A percentile compares a stretch with the other conserved stretches of the same genome.
These are phyloP conservation scores for Marsdenia floribunda DNA, from an alignment of 257 asterid species.

Conservation along the genomic window DNA sequence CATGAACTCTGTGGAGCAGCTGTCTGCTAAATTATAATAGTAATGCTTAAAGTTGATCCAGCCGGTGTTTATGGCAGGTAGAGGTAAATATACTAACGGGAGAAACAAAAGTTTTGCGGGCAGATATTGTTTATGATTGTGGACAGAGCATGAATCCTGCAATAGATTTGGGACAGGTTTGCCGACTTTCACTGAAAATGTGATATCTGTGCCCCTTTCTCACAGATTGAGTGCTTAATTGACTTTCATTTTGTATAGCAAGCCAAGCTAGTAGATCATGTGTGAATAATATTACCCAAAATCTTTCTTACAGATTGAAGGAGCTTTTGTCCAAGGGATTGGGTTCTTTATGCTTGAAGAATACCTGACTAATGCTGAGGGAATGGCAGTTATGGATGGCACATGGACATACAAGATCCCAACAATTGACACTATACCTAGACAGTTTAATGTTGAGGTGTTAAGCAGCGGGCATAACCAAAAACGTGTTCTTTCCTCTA, in stretches of 20 bases:
- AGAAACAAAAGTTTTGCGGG: constrained; percentile 43
- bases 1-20: background rate
- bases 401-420: constrained; percentile 89
- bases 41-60: background rate
- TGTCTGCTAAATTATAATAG: background rate
- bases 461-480: constrained; percentile 60
- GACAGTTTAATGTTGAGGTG: constrained; percentile 54
- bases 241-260: background rate
- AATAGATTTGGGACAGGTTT: constrained; percentile 77
- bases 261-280: background rate
- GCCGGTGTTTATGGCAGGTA: constrained; percentile 34
- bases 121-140: constrained; percentile 67
- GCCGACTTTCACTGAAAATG: background rate
- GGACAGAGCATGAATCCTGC: constrained; percentile 86
- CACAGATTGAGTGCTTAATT: background rate
- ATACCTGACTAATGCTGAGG: constrained; percentile 48
- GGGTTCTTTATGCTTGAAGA: constrained; percentile 90
- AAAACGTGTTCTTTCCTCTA: constrained; percentile 67
- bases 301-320: constrained; percentile 53
- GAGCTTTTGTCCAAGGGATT: constrained; percentile 80
- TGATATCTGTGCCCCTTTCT: too few species aligned
- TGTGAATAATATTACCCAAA: background rate
- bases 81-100: constrained; percentile 61
- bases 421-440: constrained; percentile 64
- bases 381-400: constrained; percentile 46